Evolutionary conservation across 768 basidiomycete genomes (phyloP), one percentile per base, ranked within the genome.

Genomic region (Phanerodontia chrysosporium): DNA sequence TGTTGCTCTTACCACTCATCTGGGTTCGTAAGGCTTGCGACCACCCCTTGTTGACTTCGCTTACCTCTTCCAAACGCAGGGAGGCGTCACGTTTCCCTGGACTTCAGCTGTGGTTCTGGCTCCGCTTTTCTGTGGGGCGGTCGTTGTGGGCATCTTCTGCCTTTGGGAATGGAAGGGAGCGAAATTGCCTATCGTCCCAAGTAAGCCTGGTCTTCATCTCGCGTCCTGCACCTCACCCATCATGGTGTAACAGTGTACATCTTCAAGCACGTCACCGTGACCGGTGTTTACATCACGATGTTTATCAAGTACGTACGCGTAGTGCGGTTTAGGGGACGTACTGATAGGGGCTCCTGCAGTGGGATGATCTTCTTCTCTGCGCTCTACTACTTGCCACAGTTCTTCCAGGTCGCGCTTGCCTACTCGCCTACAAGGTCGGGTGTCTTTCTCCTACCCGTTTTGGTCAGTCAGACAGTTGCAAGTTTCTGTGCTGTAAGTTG

Each of bases 11-110:
- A 7, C 87, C 87, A 0, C 76, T 91, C 16, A 87, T 88, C 29
- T 90, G 88, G 87, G 85, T 84, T 62, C 16, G 78, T 66, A 24
- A 13, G 51, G 28, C 52, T 18, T 14, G 3, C 29, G 18, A 9
- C 28, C 2, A 29, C 1, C 18, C 13, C 29, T 51, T 21, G 6
- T 22, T n/a, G 10, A 49, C 16, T 32, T 2, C 8, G 30, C 29
- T 32, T 28, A 49, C 18, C 1, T 49, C 3, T n/a, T n/a, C n/a
- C n/a, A n/a, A n/a, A 49, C 21, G 14, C 62, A 87, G 86, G 89
- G 87, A 27, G 89, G 90, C 0, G 80, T 85, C 0, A 84, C 83
- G 1, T 89, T 89, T 64, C 79, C 87, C 0, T 91, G 89, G 90
- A 73, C 68, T 7, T 89, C 87, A 0, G 80, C 86, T 0, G 75